These are phyloP conservation scores for Metschnikowia continentalis DNA, from an alignment of 805 yeast genomes.

Conservation along the genomic window DNA sequence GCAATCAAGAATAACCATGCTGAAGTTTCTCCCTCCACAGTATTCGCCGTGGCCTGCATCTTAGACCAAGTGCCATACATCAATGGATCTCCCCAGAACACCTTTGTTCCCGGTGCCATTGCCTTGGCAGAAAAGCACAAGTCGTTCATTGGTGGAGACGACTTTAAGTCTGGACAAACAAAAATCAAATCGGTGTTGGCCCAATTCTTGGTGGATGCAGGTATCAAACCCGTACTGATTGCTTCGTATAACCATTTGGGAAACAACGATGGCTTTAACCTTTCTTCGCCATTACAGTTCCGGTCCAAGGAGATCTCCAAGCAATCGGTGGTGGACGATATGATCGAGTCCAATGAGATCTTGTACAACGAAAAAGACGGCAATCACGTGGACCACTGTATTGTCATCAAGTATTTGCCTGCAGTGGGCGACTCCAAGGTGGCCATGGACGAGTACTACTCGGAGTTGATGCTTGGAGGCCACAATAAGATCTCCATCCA, in stretches of 20 bases:
- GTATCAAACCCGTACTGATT: conserved; percentile 89
- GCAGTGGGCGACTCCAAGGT: conserved; percentile 97
- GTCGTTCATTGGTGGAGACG: conserved; percentile 92
- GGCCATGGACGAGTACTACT: conserved; percentile 97
- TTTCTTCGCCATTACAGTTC: conserved; percentile 89
- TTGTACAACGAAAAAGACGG: conserved; percentile 80
- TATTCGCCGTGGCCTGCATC: conserved; percentile 90
- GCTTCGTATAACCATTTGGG: conserved; percentile 97
- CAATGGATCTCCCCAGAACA: conserved; percentile 96
- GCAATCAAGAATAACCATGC: conserved; percentile 74
- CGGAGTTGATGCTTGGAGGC: conserved; percentile 96
- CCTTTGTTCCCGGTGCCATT: conserved; percentile 92
- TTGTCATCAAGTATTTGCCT: conserved; percentile 88
- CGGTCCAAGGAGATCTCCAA: conserved; percentile 93
- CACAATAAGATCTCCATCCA: conserved; percentile 92
- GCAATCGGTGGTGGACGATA: conserved; percentile 89
- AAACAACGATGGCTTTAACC: conserved; percentile 91
- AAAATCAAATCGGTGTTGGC: conserved; percentile 95
- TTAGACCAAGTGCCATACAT: conserved; percentile 86
- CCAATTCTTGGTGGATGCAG: conserved; percentile 94
- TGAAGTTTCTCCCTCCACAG: conserved; percentile 89
- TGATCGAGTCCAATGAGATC: conserved; percentile 81
- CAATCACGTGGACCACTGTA: conserved; percentile 82
- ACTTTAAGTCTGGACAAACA: conserved; percentile 95
- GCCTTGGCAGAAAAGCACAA: conserved; percentile 78